Percentiles rank a stretch among this genome's conserved stretches.
phyloP scores from a whole-genome alignment of 306 rosid genomes.

The Glycine tomentella region DNA sequence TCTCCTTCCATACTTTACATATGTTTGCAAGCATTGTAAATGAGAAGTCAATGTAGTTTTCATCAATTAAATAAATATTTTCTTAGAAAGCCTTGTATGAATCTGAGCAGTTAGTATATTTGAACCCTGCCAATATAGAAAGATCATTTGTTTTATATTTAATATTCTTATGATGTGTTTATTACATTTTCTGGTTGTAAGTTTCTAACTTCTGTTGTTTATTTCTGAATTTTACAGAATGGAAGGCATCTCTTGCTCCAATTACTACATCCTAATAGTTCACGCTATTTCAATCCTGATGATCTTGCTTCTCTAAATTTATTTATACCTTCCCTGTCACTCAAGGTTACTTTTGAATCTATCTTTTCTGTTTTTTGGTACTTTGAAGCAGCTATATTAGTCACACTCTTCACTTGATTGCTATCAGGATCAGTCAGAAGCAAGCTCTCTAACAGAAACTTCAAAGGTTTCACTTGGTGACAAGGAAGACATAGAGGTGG shows the following conservation, averaged over 20 bases:
- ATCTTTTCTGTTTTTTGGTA: no score
- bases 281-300: no score
- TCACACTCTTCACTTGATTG: no score
- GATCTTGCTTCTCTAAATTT: no score
- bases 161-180: constrained; percentile 22
- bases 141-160: constrained; percentile 31
- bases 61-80: constrained; percentile 9
- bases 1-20: constrained; percentile 34
- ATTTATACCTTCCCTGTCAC: no score
- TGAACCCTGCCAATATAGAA: neutral
- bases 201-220: constrained; percentile 34
- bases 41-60: constrained; percentile 22
- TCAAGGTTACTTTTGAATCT: no score
- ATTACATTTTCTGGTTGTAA: constrained; percentile 11
- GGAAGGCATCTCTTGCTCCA: constrained; percentile 86
- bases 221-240: constrained; percentile 62
- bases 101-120: constrained; percentile 21
- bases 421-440: no score
- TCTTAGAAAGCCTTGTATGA: neutral
- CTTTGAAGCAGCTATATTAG: no score
- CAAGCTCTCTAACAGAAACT: no score
- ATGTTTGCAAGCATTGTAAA: constrained; percentile 15
- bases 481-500: no score
- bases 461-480: no score
- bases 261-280: constrained; percentile 34